phyloP scores from a whole-genome alignment of 2,329 filamentous ascomycete species.

The Fusarium illudens region DNA sequence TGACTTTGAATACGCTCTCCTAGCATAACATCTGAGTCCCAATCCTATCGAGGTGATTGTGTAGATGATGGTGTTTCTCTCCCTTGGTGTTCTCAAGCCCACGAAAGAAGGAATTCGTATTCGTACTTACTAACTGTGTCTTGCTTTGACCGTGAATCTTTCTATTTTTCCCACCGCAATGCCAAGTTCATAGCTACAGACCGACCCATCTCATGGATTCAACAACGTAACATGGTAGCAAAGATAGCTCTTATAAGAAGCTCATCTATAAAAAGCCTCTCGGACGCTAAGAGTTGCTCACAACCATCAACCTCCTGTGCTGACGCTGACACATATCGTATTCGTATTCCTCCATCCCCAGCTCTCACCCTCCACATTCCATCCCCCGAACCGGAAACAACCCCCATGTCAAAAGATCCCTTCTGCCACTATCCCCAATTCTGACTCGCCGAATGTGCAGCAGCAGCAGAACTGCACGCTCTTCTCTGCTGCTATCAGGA shows the following conservation, averaged over 20 bases:
- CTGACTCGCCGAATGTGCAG: constrained; percentile 29
- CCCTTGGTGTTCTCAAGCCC: background rate
- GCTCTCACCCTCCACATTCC: background rate
- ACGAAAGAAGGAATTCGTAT: background rate
- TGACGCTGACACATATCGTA: too few relatives aligned
- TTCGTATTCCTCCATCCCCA: background rate
- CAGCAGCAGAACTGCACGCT: constrained; percentile 7
- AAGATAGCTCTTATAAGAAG: background rate
- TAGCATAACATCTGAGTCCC: background rate
- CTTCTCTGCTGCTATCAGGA: too few relatives aligned
- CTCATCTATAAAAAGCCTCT: background rate
- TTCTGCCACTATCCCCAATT: constrained; percentile 30
- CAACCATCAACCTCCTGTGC: background rate
- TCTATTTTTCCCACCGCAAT: background rate
- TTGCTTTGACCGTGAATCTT: too few relatives aligned
- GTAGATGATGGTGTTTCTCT: background rate
- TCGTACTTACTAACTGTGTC: background rate
- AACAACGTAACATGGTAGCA: background rate
- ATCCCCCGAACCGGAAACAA: background rate
- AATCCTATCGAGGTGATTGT: background rate
- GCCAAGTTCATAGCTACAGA: too few relatives aligned
- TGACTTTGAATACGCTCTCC: constrained; percentile 11
- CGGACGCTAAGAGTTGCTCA: background rate
- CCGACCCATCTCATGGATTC: too few relatives aligned
- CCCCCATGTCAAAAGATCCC: background rate